Evolutionary conservation across 768 basidiomycete species (phyloP), one percentile per base, ranked within the genome.

Genomic region (Mycena crocata): DNA sequence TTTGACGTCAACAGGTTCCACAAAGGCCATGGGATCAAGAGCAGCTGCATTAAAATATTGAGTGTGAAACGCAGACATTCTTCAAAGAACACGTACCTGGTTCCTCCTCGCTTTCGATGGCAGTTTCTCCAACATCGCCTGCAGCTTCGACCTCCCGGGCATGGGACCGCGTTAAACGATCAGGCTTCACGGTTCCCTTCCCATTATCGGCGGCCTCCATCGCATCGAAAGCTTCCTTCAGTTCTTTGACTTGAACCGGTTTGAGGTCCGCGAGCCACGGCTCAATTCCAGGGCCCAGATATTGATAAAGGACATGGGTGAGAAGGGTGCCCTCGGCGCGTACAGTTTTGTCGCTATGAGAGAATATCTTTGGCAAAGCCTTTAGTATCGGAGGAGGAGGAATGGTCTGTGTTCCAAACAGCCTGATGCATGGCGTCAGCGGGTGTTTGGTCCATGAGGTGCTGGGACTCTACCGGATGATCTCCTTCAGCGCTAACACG

Each of bases 191-290:
- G 8, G 84, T 84, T 13, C 95, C 97, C 64, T 91, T 93, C 0
- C 95, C 96, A 71, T 90, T 93, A 2, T 91, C 92, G n/a, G 90
- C 90, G 67, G 88, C 89, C 72, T 96, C 94, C 84, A 97, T 82
- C 24, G 77, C 81, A 61, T 94, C 94, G 74, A 97, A 99, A 0
- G 89, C 85, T 74, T 98, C 97, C 72, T 94, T 94, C 72, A 99
- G 77, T 72, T 99, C 98, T 77, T 98, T 96, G 45, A 97, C 89
- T 78, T 99, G 98, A 5, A 99, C 95, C 2, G 97, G 95, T 76
- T 99, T 99, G 66, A 99, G 85, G 66, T 98, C 96, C 24, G 87
- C 82, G 24, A 99, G 82, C 83, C 90, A 94, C 50, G 94, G 87
- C 58, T 95, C 91, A 66, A 99, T 91, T 1, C 89, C 90, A 57